Evolutionary conservation across 2,329 filamentous ascomycete genomes (phyloP).

Genomic region (Alternaria burnsii): DNA sequence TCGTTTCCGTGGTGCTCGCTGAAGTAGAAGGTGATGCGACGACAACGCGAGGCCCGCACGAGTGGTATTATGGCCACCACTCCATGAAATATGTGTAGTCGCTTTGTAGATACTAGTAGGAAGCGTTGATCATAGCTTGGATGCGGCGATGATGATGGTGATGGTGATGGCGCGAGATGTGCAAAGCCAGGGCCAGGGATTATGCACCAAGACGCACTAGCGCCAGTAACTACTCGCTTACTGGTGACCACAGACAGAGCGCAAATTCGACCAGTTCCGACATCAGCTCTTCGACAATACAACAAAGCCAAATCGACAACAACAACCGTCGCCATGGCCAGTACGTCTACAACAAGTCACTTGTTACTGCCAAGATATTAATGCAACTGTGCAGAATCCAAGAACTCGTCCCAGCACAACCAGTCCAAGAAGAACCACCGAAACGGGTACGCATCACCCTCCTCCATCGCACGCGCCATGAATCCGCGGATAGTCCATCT

Average conservation of each 20-base stretch:
- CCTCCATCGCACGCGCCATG: constrained; percentile 19
- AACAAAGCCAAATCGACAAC: constrained; percentile 43
- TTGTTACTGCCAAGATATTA: constrained; percentile 17
- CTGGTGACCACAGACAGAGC: constrained; percentile 15
- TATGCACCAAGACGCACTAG: constrained; percentile 14
- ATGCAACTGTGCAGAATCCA: constrained; percentile 75
- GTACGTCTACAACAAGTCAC: constrained; percentile 59
- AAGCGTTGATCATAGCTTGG: not conserved
- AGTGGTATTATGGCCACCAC: not conserved
- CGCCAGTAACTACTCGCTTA: constrained; percentile 22
- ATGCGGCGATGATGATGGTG: not conserved
- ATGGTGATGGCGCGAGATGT: not conserved
- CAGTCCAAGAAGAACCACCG: constrained; percentile 98
- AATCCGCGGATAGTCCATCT: not conserved
- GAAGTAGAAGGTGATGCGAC: not conserved
- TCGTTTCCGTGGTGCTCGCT: not conserved
- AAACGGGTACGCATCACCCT: constrained; percentile 80
- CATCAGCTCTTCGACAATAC: constrained; percentile 38
- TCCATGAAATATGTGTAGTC: not conserved
- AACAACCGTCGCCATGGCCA: constrained; percentile 70
- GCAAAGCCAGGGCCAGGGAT: not conserved
- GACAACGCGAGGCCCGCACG: not conserved
- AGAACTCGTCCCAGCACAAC: constrained; percentile 99
- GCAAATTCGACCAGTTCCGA: constrained; percentile 1
- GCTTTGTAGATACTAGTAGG: not conserved